phyloP scores from a whole-genome alignment of 108 stramenopile genomes.

The Cylindrotheca closterium region DNA sequence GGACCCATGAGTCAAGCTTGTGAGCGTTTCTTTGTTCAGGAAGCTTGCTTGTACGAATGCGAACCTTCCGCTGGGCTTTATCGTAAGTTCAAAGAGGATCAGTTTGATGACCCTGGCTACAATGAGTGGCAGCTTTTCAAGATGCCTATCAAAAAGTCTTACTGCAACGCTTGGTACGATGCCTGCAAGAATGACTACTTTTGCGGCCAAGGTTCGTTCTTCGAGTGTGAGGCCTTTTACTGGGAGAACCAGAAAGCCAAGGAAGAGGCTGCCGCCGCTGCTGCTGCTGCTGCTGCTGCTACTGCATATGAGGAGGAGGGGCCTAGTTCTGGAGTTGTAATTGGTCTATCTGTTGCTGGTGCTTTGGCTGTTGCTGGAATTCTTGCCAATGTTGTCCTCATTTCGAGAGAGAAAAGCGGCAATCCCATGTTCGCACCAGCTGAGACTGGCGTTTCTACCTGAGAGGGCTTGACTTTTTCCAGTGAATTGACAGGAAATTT shows the following conservation, averaged over 20 bases:
- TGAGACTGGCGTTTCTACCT: neutral
- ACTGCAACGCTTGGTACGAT: constrained; percentile 33
- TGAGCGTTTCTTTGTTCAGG: too few species aligned
- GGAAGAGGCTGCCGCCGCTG: too few species aligned
- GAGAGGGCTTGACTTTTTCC: too few species aligned
- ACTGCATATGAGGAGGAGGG: too few species aligned
- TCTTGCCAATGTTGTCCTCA: neutral
- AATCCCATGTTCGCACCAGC: neutral
- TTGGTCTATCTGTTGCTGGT: too few species aligned
- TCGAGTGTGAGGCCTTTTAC: neutral
- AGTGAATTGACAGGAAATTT: too few species aligned
- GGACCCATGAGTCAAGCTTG: too few species aligned
- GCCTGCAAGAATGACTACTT: constrained; percentile 31
- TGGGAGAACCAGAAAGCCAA: too few species aligned
- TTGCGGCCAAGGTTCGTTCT: constrained; percentile 10
- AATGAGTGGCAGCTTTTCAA: constrained; percentile 31
- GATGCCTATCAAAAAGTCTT: constrained; percentile 35
- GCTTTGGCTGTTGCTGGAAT: neutral
- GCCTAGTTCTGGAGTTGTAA: too few species aligned
- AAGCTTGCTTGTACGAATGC: too few species aligned
- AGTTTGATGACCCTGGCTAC: neutral
- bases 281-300: too few species aligned
- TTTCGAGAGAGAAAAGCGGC: constrained; percentile 6
- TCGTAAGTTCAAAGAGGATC: constrained; percentile 11
- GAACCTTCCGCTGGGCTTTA: constrained; percentile 1